phyloP scores from a whole-genome alignment of 2,329 filamentous ascomycete genomes.

The Geosmithia morbida region DNA sequence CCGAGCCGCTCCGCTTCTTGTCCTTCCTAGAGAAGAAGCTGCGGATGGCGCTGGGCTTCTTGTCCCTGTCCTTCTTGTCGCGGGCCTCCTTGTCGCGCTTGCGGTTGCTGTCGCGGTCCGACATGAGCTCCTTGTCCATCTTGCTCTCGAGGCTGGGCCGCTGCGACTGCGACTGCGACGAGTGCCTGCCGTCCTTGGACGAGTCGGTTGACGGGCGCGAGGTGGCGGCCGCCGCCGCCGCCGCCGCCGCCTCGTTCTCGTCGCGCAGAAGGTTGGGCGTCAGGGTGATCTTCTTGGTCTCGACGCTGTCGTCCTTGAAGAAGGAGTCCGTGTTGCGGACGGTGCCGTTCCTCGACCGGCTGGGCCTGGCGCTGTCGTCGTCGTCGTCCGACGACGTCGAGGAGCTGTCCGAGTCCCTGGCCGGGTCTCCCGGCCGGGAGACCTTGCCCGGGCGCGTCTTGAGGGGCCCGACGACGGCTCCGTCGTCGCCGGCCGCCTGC shows the following conservation, averaged over 20 bases:
- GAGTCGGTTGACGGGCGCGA: conserved; percentile 36
- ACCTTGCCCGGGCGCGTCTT: conserved; percentile 28
- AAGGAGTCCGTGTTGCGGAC: conserved; percentile 90
- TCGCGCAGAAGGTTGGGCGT: conserved; percentile 87
- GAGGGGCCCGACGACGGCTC: conserved; percentile 39
- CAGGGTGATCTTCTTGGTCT: conserved; percentile 94
- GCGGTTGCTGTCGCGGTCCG: conserved; percentile 49
- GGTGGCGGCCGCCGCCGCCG: conserved; percentile 16
- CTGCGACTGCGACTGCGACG: background rate
- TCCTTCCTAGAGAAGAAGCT: conserved; percentile 50
- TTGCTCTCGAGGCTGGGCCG: conserved; percentile 63
- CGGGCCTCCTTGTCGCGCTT: conserved; percentile 37
- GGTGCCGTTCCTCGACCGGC: conserved; percentile 69
- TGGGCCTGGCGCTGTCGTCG: conserved; percentile 23
- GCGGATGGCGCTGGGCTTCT: conserved; percentile 40
- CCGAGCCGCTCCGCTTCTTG: conserved; percentile 32
- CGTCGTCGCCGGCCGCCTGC: conserved; percentile 29
- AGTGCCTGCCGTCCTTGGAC: conserved; percentile 31
- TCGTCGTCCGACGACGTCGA: conserved; percentile 16
- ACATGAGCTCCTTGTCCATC: conserved; percentile 33
- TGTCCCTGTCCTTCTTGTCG: conserved; percentile 55
- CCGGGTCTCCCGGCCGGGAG: conserved; percentile 12
- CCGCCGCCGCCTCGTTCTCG: conserved; percentile 33
- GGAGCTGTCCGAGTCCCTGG: conserved; percentile 8
- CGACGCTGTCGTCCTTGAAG: conserved; percentile 89